These are phyloP conservation scores for Kazachstania viticola DNA, from an alignment of 805 yeast species.

Conservation along the genomic window DNA sequence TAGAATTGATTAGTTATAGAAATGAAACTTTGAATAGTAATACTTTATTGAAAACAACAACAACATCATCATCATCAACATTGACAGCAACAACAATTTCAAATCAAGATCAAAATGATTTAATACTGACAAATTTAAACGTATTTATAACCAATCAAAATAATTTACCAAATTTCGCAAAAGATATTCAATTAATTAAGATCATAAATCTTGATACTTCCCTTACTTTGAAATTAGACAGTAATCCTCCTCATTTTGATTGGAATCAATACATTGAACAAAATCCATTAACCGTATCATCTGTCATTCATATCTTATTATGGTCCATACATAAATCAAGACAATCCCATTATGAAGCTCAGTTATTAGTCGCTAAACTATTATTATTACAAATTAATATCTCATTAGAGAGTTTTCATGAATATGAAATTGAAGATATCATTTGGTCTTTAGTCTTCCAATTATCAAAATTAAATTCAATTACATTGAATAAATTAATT, in stretches of 20 bases:
- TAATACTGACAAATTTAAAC: too few species aligned
- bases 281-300: slow-evolving; percentile 13
- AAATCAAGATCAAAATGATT: neutral
- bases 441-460: slow-evolving; percentile 28
- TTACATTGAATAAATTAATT: slow-evolving; percentile 9
- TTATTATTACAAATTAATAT: slow-evolving; percentile 20
- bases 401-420: slow-evolving; percentile 14
- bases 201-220: slow-evolving; percentile 15
- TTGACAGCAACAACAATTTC: neutral
- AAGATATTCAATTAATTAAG: slow-evolving; percentile 17
- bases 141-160: neutral
- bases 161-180: neutral
- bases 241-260: slow-evolving; percentile 19
- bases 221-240: slow-evolving; percentile 18
- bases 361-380: slow-evolving; percentile 21
- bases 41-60: slow-evolving; percentile 8
- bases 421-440: slow-evolving; percentile 28
- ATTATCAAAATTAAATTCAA: slow-evolving; percentile 27
- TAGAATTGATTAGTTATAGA: slow-evolving; percentile 50
- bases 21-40: slow-evolving; percentile 62
- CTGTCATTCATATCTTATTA: slow-evolving; percentile 20
- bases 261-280: slow-evolving; percentile 24
- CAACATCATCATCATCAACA: neutral
- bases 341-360: slow-evolving; percentile 20
- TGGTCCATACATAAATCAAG: slow-evolving; percentile 27